A percentile compares a stretch with the other conserved stretches of the same genome.
These are phyloP conservation scores for Boletellus ananas DNA, from an alignment of 768 basidiomycete species.

Conservation along the genomic window DNA sequence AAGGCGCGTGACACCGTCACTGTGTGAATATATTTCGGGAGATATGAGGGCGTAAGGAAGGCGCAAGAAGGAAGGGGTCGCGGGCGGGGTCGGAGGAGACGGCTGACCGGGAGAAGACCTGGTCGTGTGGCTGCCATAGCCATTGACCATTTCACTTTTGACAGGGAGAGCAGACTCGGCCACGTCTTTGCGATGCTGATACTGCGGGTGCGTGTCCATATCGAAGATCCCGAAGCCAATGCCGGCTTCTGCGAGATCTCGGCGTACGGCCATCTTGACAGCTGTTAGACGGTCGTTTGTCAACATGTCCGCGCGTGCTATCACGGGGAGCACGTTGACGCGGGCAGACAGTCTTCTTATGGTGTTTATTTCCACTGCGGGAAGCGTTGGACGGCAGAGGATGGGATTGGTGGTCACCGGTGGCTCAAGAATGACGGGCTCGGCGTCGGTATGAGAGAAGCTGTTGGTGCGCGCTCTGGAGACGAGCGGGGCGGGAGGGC, in stretches of 20 bases:
- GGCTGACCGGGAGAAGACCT: slow-evolving; percentile 47
- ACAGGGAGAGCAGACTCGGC: slow-evolving; percentile 38
- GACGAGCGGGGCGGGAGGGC: slow-evolving; percentile 63
- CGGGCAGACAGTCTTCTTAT: slow-evolving; percentile 77
- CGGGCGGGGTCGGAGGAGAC: slow-evolving; percentile 68
- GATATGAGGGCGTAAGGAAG: slow-evolving; percentile 84
- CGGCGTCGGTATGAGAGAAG: slow-evolving; percentile 67
- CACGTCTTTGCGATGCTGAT: slow-evolving; percentile 42
- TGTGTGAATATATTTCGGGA: slow-evolving; percentile 80
- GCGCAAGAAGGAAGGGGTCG: slow-evolving; percentile 54
- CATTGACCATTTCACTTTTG: slow-evolving; percentile 52
- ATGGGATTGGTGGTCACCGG: slow-evolving; percentile 71
- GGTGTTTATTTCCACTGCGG: slow-evolving; percentile 65
- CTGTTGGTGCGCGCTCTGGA: slow-evolving; percentile 67
- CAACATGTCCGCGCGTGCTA: slow-evolving; percentile 76
- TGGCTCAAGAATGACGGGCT: slow-evolving; percentile 77
- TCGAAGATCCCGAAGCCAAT: slow-evolving; percentile 91
- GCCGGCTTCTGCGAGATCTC: slow-evolving; percentile 78
- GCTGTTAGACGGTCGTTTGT: slow-evolving; percentile 78
- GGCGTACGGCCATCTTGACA: slow-evolving; percentile 74
- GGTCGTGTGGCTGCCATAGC: slow-evolving; percentile 48
- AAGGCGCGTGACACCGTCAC: slow-evolving; percentile 66
- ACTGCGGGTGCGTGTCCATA: slow-evolving; percentile 55
- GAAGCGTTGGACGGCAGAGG: slow-evolving; percentile 63
- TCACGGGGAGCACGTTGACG: slow-evolving; percentile 85